Base-by-base conservation (phyloP, 2,329 filamentous ascomycete genomes). In the Diaporthe sp. region DNA sequence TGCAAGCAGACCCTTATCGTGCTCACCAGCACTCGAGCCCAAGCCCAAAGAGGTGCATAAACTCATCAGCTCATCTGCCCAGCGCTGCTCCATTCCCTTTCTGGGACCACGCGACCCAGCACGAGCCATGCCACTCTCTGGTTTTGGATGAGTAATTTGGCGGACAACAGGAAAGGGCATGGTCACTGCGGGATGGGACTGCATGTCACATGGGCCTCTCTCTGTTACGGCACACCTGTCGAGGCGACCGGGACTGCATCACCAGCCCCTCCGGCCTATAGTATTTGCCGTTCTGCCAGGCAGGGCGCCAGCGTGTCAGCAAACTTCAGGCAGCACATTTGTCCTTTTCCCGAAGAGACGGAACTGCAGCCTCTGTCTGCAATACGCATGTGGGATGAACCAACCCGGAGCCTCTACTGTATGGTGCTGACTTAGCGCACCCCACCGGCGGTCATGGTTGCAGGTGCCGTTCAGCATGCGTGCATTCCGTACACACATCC, bases 11-110 rank as follows among this genome's bases (percentile, higher is more conserved):
- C 31, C 58, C 42, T 73, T 65, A 37, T 46, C 59, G 39, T 44
- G 39, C 57, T 42, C 37, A 19, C 46, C 44, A 55, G 15, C 44
- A 39, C n/a, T 39, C 34, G 53, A 51, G 44, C 70, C 57, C 59
- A 55, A 25, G 71, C 70, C 58, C 57, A 39, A 44, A 62, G 22
- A 55, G 70, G 42, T 31, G 70, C 17, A 62, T 39, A 42, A 61
- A 42, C 15, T 72, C 53, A 72, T 72, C 31, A 31, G 22, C 53
- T 72, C 70, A 72, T 72, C 70, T 65, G 71, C 71, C 58, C 58
- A 44, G 34, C 49, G 71, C 46, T 55, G 59, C 71, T 73, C 71
- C 12, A 44, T 73, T 73, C 71, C 71, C 25, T 46, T 73, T 73
- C 49, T 22, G 51, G 70, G 19, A 65, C 28, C n/a, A 51, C 34